Conservation (phyloP, 2,329 filamentous ascomycete genomes). For the Cercospora beticola region DNA sequence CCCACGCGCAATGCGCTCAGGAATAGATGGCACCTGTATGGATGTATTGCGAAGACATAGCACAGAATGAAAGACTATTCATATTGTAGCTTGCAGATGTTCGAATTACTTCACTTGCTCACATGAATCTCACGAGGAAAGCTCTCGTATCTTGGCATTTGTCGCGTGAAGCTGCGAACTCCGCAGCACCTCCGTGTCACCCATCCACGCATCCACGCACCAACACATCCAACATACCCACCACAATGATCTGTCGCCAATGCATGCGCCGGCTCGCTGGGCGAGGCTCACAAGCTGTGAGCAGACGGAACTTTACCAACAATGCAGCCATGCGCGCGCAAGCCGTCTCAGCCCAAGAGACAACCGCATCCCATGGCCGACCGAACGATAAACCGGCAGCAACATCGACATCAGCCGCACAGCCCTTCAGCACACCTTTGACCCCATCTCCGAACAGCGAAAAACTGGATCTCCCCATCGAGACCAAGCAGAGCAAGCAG, state of each 20-base stretch:
- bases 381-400: conserved; percentile 41
- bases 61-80: conserved; percentile 7
- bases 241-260: conserved; percentile 36
- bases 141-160: neutral
- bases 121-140: neutral
- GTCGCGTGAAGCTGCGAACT: neutral
- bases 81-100: neutral
- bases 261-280: conserved; percentile 32
- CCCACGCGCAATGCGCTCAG: conserved; percentile 1
- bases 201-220: neutral
- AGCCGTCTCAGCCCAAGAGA: conserved; percentile 33
- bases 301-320: conserved; percentile 21
- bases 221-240: neutral
- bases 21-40: conserved; percentile 5
- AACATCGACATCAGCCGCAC: conserved; percentile 47
- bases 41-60: conserved; percentile 6
- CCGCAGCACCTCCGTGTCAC: neutral
- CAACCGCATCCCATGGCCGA: conserved; percentile 34
- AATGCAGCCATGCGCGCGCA: conserved; percentile 21
- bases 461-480: conserved; percentile 32
- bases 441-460: conserved; percentile 33
- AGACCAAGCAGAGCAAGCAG: conserved; percentile 32
- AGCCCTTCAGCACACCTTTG: conserved; percentile 47
- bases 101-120: neutral
- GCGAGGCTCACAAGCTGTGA: conserved; percentile 10